Base-by-base conservation (phyloP, 306 rosid species). In the Trichosanthes cucumerina region DNA sequence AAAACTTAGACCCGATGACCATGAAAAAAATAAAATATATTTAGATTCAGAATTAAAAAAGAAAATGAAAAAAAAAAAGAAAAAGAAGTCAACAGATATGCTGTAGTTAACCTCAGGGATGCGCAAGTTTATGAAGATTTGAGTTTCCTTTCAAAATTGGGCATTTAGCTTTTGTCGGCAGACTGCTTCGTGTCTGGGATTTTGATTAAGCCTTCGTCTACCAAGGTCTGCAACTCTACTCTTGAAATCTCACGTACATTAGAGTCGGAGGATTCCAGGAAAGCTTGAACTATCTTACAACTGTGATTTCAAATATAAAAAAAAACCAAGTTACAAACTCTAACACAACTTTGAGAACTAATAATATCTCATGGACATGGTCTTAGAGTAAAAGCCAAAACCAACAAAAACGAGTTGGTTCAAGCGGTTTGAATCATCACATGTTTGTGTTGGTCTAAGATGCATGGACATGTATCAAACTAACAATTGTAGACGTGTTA, bases 271-370 rank as follows among this genome's bases (percentile, higher is more conserved):
- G 97, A 95, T 81, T 88, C 97, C 85, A 87, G 62, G 84, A 85
- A 95, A 47, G 97, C 99, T 60, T 87, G 84, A 77, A 95, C 79
- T 79, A 92, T 91, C 91, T 91, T 95, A 63, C 86, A 83, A 80
- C 99, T 95, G 89, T 91, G 85, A 80, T 28, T 80, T 71, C 84
- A 66, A 80, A 49, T 43, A 80, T 33, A 38, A 76, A 72, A 78
- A 10, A n/a, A 24, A n/a, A n/a, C n/a, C 62, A 18, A 64, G 70
- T 43, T 44, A 60, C 33, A 54, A 82, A 41, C 41, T 12, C 28
- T 21, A 9, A 9, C 13, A 57, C 3, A 52, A 52, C 18, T 21
- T 57, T 9, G 2, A 11, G 4, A 2, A 57, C 33, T 9, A 23
- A 57, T 23, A n/a, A 57, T 57, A n/a, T 57, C 33, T 7, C 12